Evolutionary conservation across 371 early-diverging fungal genomes (phyloP).

Genomic region (Saksenaea oblongispora): DNA sequence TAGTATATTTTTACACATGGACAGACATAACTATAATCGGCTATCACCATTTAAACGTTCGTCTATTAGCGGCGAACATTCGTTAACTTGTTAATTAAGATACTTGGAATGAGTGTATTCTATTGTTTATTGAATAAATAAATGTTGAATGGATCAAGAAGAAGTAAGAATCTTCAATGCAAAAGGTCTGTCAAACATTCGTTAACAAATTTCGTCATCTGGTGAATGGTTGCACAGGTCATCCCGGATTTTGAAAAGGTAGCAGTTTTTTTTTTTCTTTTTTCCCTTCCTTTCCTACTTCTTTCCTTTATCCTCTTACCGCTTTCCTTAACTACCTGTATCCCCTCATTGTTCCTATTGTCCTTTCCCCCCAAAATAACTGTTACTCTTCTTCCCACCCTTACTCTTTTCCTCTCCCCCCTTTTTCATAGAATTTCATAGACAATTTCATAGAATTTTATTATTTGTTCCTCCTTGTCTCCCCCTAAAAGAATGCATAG

Average conservation of each 20-base stretch:
- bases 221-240: background rate
- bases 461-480: slow-evolving; percentile 7
- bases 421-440: slow-evolving; percentile 9
- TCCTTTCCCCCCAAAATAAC: background rate
- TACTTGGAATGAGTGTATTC: no score
- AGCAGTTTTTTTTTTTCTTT: background rate
- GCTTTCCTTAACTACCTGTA: slow-evolving; percentile 1
- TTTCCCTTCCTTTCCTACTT: background rate
- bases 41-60: no score
- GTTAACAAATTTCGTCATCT: no score
- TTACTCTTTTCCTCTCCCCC: background rate
- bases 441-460: background rate
- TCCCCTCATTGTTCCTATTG: slow-evolving; percentile 3
- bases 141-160: no score
- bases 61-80: background rate
- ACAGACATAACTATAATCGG: no score
- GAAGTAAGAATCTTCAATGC: no score
- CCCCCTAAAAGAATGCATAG: slow-evolving; percentile 14
- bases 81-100: no score
- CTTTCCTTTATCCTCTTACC: background rate
- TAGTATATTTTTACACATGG: no score
- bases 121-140: no score
- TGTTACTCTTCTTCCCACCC: background rate
- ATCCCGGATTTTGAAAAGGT: background rate
- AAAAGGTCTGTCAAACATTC: no score